Conservation (phyloP, 371 early-diverging fungal species). For the Haplosporangium sp. region DNA sequence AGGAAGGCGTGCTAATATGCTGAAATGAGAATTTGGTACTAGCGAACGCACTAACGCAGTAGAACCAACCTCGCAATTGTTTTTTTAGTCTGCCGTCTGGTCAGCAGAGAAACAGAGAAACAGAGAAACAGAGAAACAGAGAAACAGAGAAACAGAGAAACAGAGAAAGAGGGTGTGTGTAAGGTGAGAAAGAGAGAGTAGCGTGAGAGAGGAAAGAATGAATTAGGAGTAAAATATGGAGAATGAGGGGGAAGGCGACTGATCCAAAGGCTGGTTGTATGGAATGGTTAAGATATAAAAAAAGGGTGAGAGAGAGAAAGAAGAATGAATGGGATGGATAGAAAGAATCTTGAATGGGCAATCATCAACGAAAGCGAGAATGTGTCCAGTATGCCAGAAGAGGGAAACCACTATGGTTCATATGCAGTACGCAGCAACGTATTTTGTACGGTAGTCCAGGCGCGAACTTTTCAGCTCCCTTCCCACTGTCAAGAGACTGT, state of each 20-base stretch:
- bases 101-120: neutral
- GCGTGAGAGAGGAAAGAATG: neutral
- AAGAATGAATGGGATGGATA: neutral
- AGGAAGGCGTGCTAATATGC: neutral
- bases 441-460: no score
- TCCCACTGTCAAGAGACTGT: no score
- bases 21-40: no score
- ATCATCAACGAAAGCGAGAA: no score
- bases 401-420: no score
- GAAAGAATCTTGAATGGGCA: no score
- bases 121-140: neutral
- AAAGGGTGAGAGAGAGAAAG: neutral
- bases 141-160: neutral
- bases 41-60: no score
- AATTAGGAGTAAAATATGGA: neutral
- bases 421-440: no score
- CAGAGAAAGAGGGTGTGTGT: neutral
- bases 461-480: no score
- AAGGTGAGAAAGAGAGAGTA: neutral
- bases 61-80: no score
- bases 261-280: neutral
- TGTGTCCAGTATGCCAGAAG: no score
- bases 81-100: no score
- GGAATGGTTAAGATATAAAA: neutral
- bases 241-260: neutral